Evolutionary conservation across 2,329 filamentous ascomycete species (phyloP), one percentile per base, ranked within the genome.

Genomic region (Fusarium oxysporum): DNA sequence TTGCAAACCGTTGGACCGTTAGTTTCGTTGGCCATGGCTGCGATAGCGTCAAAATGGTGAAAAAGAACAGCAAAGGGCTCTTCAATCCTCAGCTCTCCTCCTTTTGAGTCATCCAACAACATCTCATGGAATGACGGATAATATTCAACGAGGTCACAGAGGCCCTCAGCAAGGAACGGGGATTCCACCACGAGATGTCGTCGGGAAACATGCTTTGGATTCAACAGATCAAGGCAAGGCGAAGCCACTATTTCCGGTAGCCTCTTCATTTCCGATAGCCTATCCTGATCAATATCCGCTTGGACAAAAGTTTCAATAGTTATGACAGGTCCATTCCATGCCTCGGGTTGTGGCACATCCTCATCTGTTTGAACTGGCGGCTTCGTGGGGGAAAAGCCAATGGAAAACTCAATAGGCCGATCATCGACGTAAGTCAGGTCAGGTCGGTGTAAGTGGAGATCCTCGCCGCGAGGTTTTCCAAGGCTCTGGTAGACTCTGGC

Each of bases 401-500:
- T 3, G 1, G 17, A 28, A 45, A 45, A 45, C 11, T 28, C 43
- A 5, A 45, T 45, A 14, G 43, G 43, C 23, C 25, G 43, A 45
- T 3, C 43, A 5, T 45, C 43, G 11, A 45, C 11, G 3, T 9
- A 45, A 12, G 8, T 45, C 23, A 45, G 11, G 17, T 45, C 43
- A 13, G 43, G 23, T 13, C 17, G 11, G 5, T 25, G 17, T 21
- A 19, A 28, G 2, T 5, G 17, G 12, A 28, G 28, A 21, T 7
- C 2, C 9, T 14, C 5, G 3, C 12, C 17, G 4, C 43, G 25
- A 21, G 8, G 23, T 3, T 28, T 8, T 14, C 1, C 12, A 21
- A 7, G 17, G 1, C 6, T 14, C 25, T 45, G 25, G 12, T 30
- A 47, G 8, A 47, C 44, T 14, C 1, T 47, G 19, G 16, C 44